Percentiles rank a stretch among this genome's conserved stretches.
Conservation (phyloP, 345 rosid genomes). For the Schrenkiella parvula region DNA sequence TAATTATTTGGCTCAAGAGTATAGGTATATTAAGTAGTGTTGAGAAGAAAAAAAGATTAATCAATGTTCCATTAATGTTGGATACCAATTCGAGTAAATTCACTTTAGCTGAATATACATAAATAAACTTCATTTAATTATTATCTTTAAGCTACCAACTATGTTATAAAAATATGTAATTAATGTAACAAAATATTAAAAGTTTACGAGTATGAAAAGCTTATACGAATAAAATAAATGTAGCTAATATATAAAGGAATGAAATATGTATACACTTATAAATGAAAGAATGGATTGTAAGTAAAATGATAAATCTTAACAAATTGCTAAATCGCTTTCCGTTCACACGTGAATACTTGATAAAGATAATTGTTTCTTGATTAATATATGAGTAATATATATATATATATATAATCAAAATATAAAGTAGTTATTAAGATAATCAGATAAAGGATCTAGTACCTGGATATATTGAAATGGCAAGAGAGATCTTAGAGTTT, state of each 20-base stretch:
- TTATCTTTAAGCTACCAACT: not conserved
- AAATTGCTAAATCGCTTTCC: not conserved
- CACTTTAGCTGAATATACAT: not conserved
- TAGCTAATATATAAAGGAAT: not conserved
- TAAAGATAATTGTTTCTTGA: not conserved
- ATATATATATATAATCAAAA: not conserved
- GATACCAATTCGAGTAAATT: not conserved
- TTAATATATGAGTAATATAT: not conserved
- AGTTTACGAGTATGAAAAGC: not conserved
- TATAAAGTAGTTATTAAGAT: not conserved
- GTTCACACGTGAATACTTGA: not conserved
- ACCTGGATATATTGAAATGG: constrained; percentile 35
- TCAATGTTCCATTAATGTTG: not conserved
- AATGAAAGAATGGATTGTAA: not conserved
- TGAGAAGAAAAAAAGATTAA: not conserved
- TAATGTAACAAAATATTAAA: not conserved
- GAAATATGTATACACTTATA: not conserved
- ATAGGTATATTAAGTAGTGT: not conserved
- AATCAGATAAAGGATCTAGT: not conserved
- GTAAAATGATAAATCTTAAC: not conserved
- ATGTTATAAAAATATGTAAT: too few relatives aligned
- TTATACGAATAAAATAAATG: not conserved
- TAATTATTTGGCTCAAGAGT: not conserved
- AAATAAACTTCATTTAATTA: too few relatives aligned
- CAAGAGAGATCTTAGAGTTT: constrained; percentile 29